Evolutionary conservation across 495 filamentous ascomycete genomes (phyloP).

Genomic region (Aspergillus heteromorphus): DNA sequence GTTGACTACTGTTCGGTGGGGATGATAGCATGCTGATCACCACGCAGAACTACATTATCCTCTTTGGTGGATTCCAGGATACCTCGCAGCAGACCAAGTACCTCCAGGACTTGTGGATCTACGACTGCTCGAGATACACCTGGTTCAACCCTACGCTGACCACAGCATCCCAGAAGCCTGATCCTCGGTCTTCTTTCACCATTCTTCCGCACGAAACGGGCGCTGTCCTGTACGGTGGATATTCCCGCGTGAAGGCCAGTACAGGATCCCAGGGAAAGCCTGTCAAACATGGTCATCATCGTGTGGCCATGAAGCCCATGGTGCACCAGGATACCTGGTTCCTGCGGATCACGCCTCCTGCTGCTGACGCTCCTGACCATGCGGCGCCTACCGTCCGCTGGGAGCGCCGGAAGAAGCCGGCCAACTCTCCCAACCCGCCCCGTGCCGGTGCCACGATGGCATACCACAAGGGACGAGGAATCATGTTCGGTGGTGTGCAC

Average conservation of each 20-base stretch:
- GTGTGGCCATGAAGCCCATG: conserved; percentile 72
- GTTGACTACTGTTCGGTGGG: conserved; percentile 29
- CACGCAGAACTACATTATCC: conserved; percentile 58
- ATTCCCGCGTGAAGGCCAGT: conserved; percentile 78
- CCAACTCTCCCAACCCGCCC: conserved; percentile 76
- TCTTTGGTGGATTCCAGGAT: conserved; percentile 89
- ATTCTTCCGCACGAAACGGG: conserved; percentile 85
- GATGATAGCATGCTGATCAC: conserved; percentile 4
- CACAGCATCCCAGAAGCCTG: conserved; percentile 74
- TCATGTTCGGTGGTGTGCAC: conserved; percentile 90
- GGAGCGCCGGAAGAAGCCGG: conserved; percentile 89
- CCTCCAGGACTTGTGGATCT: conserved; percentile 64
- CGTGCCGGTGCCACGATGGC: conserved; percentile 88
- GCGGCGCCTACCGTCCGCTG: conserved; percentile 70
- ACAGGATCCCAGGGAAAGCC: conserved; percentile 45
- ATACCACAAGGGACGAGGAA: conserved; percentile 85
- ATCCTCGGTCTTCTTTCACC: conserved; percentile 84
- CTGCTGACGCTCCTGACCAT: conserved; percentile 52
- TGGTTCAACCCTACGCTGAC: conserved; percentile 73
- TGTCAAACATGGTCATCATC: conserved; percentile 57
- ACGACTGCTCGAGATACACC: conserved; percentile 62
- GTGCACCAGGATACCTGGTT: conserved; percentile 95
- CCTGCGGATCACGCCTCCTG: conserved; percentile 70
- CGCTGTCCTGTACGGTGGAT: conserved; percentile 86
- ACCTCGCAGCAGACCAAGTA: conserved; percentile 92